Conservation (phyloP, 345 rosid species). For the Hirschfeldia incana region DNA sequence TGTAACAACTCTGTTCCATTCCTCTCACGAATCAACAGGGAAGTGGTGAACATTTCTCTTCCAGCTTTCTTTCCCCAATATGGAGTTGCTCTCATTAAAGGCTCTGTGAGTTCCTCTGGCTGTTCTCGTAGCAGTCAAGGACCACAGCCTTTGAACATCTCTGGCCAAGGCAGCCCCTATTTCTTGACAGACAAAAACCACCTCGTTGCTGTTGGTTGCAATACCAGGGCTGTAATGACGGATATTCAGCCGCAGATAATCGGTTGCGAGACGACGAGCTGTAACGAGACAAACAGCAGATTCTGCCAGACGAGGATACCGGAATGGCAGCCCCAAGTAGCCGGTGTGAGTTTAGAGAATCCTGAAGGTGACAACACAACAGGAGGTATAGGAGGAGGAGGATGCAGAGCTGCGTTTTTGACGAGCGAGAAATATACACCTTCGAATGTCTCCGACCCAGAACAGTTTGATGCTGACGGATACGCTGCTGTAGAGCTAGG, state of each 20-base stretch:
- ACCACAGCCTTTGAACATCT: constrained; percentile 13
- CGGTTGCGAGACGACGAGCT: constrained; percentile 49
- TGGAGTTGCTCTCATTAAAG: constrained; percentile 34
- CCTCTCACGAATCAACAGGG: background rate
- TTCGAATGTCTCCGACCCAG: constrained; percentile 18
- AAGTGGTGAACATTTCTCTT: constrained; percentile 37
- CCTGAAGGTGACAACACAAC: background rate
- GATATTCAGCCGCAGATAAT: constrained; percentile 17
- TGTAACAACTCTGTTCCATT: constrained; percentile 31
- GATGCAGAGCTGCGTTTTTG: constrained; percentile 33
- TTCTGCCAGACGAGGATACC: too few species aligned
- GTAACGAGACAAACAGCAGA: constrained; percentile 8
- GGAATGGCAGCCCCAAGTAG: too few species aligned
- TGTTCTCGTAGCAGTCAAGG: background rate
- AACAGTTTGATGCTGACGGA: constrained; percentile 4
- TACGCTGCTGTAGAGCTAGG: constrained; percentile 36
- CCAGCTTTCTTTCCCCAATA: background rate
- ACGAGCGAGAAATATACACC: background rate
- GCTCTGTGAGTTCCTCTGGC: constrained; percentile 28
- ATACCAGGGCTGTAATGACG: background rate
- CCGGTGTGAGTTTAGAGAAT: too few species aligned
- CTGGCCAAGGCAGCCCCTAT: constrained; percentile 33
- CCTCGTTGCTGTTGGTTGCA: constrained; percentile 44
- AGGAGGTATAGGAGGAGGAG: background rate
- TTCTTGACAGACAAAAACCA: constrained; percentile 33